Base-by-base conservation (phyloP, 2,329 filamentous ascomycete genomes). In the Aulographum hederae region DNA sequence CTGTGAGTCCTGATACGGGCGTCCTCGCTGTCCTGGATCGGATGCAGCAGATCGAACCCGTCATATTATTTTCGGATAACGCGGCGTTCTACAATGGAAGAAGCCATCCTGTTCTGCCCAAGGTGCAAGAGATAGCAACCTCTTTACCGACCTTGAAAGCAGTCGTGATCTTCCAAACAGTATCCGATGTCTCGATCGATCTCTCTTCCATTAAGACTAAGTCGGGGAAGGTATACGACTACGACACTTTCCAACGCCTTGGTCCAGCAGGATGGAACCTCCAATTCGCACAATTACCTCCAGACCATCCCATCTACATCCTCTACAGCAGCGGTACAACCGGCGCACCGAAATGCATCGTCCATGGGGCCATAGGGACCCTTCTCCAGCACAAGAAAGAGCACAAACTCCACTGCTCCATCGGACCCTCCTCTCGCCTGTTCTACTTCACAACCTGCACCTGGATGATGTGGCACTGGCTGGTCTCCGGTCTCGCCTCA, bases 391-490 rank as follows among this genome's bases (percentile, higher is more conserved):
- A 95, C 59, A 95, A 95, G 56, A 98, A 98, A 51, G 89, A 95
- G 50, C 85, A 92, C 48, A 67, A 77, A 29, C 63, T 95, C 3
- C 86, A 95, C 49, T 80, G 78, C 50, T 82, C 84, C 15, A 72
- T 98, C 39, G 63, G 66, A 6, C 66, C 75, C 0, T 59, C 63
- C 2, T 80, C 84, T 26, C 68, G 76, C 14, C 65, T 94, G 46
- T 79, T 94, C 52, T 94, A 94, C 58, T 94, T 85, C 57, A 93
- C 84, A 1, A 94, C 85, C 3, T 84, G 78, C 8, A 91, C 82
- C 0, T 94, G 85, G 89, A 95, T 98, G 85, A 95, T 95, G 86
- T 94, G 85, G 84, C 86, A 95, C 51, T 95, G 86, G 85, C 74
- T 85, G 26, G 69, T 94, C 14, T 86, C 81, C 1, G 81, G 76